These are phyloP conservation scores for Thermomyces lanuginosus DNA, from an alignment of 2,329 filamentous ascomycete genomes.

Conservation along the genomic window DNA sequence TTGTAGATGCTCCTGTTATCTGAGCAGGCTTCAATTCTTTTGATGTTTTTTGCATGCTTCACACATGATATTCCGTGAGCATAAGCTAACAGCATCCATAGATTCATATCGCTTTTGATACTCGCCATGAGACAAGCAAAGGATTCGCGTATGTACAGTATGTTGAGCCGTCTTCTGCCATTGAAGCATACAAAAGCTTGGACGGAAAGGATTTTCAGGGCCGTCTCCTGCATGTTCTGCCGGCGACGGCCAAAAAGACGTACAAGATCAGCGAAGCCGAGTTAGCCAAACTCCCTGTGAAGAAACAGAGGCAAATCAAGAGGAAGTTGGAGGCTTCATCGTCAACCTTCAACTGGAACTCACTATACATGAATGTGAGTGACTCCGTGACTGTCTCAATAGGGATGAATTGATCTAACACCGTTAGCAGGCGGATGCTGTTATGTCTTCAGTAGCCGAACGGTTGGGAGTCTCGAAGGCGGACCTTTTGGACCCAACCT, in stretches of 20 bases:
- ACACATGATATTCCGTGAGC: slow-evolving; percentile 10
- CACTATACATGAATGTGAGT: slow-evolving; percentile 87
- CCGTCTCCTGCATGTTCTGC: slow-evolving; percentile 76
- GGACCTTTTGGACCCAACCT: slow-evolving; percentile 87
- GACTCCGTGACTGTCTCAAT: neutral
- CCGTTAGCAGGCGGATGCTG: slow-evolving; percentile 48
- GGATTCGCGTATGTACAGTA: slow-evolving; percentile 83
- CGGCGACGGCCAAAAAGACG: slow-evolving; percentile 66
- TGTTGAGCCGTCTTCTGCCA: slow-evolving; percentile 52
- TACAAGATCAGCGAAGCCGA: slow-evolving; percentile 73
- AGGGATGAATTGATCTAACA: slow-evolving; percentile 9
- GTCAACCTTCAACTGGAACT: slow-evolving; percentile 89
- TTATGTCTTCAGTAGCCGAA: slow-evolving; percentile 75
- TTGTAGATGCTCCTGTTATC: slow-evolving; percentile 98
- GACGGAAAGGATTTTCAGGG: slow-evolving; percentile 87
- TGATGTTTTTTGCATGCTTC: too few relatives aligned
- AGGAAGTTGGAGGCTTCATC: slow-evolving; percentile 66
- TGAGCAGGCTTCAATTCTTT: too few relatives aligned
- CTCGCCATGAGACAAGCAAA: slow-evolving; percentile 55
- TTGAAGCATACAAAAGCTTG: slow-evolving; percentile 59
- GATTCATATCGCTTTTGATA: slow-evolving; percentile 73
- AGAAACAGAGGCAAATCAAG: slow-evolving; percentile 83
- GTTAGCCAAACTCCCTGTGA: slow-evolving; percentile 78
- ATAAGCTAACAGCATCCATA: slow-evolving; percentile 36
- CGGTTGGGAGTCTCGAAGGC: slow-evolving; percentile 81